Conservation (phyloP, 2,329 filamentous ascomycete genomes). For the Penicillium sumatraense region DNA sequence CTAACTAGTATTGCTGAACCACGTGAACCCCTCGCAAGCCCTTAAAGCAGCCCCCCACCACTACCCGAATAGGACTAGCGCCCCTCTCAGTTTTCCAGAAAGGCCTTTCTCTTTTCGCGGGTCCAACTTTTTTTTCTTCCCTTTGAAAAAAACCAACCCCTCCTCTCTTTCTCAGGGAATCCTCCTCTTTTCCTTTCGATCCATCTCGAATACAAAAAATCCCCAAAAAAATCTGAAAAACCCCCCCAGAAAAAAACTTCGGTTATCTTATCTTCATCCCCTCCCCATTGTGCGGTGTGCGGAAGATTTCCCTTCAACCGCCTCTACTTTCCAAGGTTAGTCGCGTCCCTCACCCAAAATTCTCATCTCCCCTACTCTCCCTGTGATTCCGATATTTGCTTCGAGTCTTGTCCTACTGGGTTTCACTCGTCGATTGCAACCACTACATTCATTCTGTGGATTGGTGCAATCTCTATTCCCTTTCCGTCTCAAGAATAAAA, state of each 20-base stretch:
- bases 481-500: background rate
- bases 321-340: slow-evolving; percentile 30
- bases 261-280: slow-evolving; percentile 33
- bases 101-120: slow-evolving; percentile 31
- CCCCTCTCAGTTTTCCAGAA: slow-evolving; percentile 41
- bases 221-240: slow-evolving; percentile 48
- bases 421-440: background rate
- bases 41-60: slow-evolving; percentile 21
- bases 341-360: slow-evolving; percentile 11
- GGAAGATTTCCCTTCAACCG: slow-evolving; percentile 34
- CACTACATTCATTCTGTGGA: slow-evolving; percentile 1
- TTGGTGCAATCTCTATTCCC: slow-evolving; percentile 13
- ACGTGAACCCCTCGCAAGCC: slow-evolving; percentile 14
- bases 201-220: slow-evolving; percentile 32
- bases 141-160: slow-evolving; percentile 18
- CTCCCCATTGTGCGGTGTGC: slow-evolving; percentile 40
- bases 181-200: slow-evolving; percentile 39
- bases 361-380: background rate
- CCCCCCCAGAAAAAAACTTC: slow-evolving; percentile 36
- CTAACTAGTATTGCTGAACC: background rate
- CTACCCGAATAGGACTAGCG: slow-evolving; percentile 30
- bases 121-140: slow-evolving; percentile 33
- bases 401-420: background rate
- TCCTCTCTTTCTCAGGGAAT: slow-evolving; percentile 35
- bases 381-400: slow-evolving; percentile 7